Base-by-base conservation (phyloP, 164 flowering plant genomes). In the Vitis labrusca region DNA sequence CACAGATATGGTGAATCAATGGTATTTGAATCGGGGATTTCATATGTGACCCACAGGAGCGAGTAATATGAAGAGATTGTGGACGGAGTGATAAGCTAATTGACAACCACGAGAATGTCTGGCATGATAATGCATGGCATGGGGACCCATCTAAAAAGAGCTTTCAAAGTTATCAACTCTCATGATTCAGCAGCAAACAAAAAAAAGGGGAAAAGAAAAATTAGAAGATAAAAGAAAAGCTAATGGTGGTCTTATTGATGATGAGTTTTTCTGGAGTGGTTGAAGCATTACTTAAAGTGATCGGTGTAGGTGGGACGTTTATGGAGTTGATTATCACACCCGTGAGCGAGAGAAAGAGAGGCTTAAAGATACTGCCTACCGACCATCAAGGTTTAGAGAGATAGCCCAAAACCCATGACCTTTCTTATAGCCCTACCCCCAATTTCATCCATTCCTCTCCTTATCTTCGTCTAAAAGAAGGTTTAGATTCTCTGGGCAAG, bases 281-380 rank as follows among this genome's bases (percentile, higher is more conserved):
- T 69, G 80, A 37, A 69, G 64, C 67, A 72, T 68, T 72, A 64
- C 59, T 61, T 59, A 71, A 72, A 77, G 73, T 32, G 59, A 69
- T n/a, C 16, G 49, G 48, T 55, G 2, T 61, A 49, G 72, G 69
- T 73, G 73, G 74, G 65, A 50, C 37, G 71, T 77, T 64, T 59
- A 64, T 59, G 75, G 65, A 63, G 12, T 59, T 30, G 37, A 66
- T 76, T 51, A 50, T 56, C 67, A 62, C 52, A 52, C 80, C 59
- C 71, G 71, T 73, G 77, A 77, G 50, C 29, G 68, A 65, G 68
- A 57, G 19, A 51, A 23, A 61, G 23, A 51, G 23, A 47, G 44
- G 64, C 49, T 66, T 47, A 50, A 32, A 47, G 48, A 60, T 52
- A 50, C 16, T 51, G 12, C 10, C 17, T 1, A 7, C 66, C 56